Base-by-base conservation (phyloP, 148 eudicot species). In the Arctostaphylos glauca region DNA sequence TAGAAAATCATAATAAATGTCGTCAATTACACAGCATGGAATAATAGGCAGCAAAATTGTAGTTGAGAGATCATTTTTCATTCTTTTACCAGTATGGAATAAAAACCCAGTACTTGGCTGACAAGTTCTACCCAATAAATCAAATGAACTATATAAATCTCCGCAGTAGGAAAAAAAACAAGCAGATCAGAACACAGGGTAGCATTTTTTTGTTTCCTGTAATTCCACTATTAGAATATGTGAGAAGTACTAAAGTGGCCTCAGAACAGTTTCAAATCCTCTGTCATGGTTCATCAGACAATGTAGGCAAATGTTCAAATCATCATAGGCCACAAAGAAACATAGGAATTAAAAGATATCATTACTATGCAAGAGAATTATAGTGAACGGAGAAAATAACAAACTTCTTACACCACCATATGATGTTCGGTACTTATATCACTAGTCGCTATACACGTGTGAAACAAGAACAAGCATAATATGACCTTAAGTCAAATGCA, bases 281-380 rank as follows among this genome's bases (percentile, higher is more conserved):
- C 18, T 74, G n/a, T 53, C 84, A 83, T 83, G 6, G 3, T 52
- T 0, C 19, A 77, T 60, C 77, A 3, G 81, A 70, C 78, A 70
- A 83, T 83, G 85, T 55, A 70, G 78, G 71, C 92, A 84, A 86
- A 82, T 53, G 14, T 53, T 53, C 38, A 76, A 76, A 50, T 43
- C 79, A 76, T 53, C 79, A 76, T 12, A 53, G 79, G 79, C 62
- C 79, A 52, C 46, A 66, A 0, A 53, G 47, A n/a, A 53, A 76
- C 16, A 76, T 18, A n/a, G 44, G 16, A 13, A 5, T 16, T 43
- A 43, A 43, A 41, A 71, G 5, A 2, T 5, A 67, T 53, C 9
- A 15, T 54, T 54, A 54, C 18, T 54, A 2, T 12, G 14, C 3
- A 10, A 54, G 16, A 54, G 56, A 10, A 2, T 3, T 54, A 54